Evolutionary conservation across 306 rosid species (phyloP), one percentile per base, ranked within the genome.

Genomic region (Prunus dulcis): DNA sequence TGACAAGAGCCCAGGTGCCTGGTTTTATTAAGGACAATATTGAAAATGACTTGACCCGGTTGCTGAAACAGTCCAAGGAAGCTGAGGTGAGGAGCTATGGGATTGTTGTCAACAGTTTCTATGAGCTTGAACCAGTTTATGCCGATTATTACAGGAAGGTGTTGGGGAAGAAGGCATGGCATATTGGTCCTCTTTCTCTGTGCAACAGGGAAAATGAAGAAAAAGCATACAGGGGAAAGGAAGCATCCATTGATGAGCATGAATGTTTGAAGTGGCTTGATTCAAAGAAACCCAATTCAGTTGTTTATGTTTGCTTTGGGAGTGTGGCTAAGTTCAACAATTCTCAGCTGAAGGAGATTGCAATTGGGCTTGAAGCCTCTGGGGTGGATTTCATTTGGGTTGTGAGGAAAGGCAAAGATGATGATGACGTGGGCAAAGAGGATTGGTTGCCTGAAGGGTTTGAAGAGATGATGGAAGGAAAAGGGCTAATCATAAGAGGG

Each of bases 361-460:
- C 83, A 1, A 53, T 17, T 38, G 87, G 79, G 32, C 77, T 83
- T 19, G 89, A 83, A 18, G 82, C 82, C 51, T 83, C 74, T 0
- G 63, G 52, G 22, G 68, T 72, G n/a, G 38, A 63, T 3, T 86
- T 86, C 73, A 81, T 86, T n/a, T 83, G 87, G 89, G 89, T 75
- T 0, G 87, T 86, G 76, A 75, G 77, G 55, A 66, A 56, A 17
- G 74, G 43, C 3, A 52, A 71, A 5, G 27, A 25, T 1, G 62
- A 32, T 3, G 62, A 62, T 1, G 74, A 61, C 12, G 67, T 55
- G 12, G 74, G 23, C 6, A 22, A 72, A 5, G 64, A 60, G 20
- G 71, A 71, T 3, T 76, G 74, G 84, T 3, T 81, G 30, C 83
- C 88, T 2, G 73, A 65, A 75, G 88, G 81, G 71, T 84, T 84